Percentiles rank a stretch among this genome's conserved stretches.
These are phyloP conservation scores for Chaetoscypha palmicola DNA, from an alignment of 2,329 filamentous ascomycete genomes.

Conservation along the genomic window DNA sequence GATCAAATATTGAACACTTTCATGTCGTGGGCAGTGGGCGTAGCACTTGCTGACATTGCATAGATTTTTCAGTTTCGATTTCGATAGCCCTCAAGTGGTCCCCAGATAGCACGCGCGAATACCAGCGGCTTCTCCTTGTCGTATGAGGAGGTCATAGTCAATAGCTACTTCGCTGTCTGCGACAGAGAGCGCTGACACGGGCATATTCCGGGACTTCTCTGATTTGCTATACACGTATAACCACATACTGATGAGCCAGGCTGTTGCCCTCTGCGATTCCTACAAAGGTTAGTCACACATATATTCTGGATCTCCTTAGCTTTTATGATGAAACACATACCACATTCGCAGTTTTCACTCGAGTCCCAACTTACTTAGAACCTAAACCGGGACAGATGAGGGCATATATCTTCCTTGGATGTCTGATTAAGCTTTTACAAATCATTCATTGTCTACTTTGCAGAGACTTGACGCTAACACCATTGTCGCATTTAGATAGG, in stretches of 20 bases:
- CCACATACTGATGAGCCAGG: neutral
- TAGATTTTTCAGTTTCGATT: constrained; percentile 15
- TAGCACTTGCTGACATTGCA: constrained; percentile 17
- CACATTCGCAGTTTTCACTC: constrained; percentile 87
- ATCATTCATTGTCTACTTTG: neutral
- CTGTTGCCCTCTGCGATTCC: too few relatives aligned
- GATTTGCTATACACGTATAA: constrained; percentile 1
- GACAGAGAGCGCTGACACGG: neutral
- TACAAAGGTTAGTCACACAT: constrained; percentile 17
- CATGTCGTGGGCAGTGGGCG: constrained; percentile 19
- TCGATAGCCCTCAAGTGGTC: too few relatives aligned
- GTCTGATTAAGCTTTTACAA: constrained; percentile 45
- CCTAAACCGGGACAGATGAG: constrained; percentile 62
- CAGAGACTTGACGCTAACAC: neutral
- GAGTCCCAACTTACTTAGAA: constrained; percentile 54
- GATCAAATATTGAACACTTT: constrained; percentile 7
- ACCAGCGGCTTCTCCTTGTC: neutral
- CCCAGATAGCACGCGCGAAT: too few relatives aligned
- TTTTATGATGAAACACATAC: constrained; percentile 66
- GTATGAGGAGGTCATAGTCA: neutral
- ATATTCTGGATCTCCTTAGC: constrained; percentile 15
- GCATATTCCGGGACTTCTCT: neutral
- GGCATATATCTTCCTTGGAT: constrained; percentile 67
- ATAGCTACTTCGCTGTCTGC: neutral
- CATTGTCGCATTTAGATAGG: neutral